Evolutionary conservation across 2,329 filamentous ascomycete genomes (phyloP), one percentile per base, ranked within the genome.

Genomic region (Gaeumannomyces tritici): DNA sequence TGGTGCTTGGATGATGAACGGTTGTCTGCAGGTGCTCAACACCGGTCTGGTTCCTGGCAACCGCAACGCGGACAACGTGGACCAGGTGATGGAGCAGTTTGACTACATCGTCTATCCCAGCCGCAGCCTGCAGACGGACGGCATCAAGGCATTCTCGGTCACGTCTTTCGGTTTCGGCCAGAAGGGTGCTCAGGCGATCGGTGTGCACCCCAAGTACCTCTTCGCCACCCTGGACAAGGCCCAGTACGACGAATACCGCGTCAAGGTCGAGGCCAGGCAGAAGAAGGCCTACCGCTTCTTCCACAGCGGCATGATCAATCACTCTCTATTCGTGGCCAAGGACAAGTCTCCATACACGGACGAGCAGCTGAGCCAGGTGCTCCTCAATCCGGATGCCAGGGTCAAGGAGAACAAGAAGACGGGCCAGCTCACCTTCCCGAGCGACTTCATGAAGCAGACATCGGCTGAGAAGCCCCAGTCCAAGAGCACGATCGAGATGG

Each of bases 1-100:
- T 64, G 95, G 95, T 81, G 95, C 93, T 59, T 99, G 95, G 93
- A 99, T 99, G 95, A 88, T 99, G 84, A 99, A 99, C 81, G 95
- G 95, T 67, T 95, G 91, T 75, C 80, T 99, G 74, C 95, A 99
- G 76, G 91, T 97, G 57, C 85, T 99, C 70, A 96, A 98, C 81
- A 89, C 84, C 61, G 95, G 95, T 72, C 82, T 99, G 60, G 93
- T 99, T 28, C 95, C 95, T 18, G 95, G 95, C 64, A 99, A 99
- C 80, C 89, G 93, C 71, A 99, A 99, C 70, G 95, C 95, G 61
- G 95, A 99, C 80, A 99, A 99, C 69, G 87, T 99, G 62, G 95
- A 99, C 74, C 86, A 93, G 73, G 83, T 93, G 69, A 96, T 99
- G 90, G 93, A 98, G 83, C 85, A 97, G 74, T 99, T 95, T 69